Percentiles rank a stretch among this genome's conserved stretches.
Evolutionary conservation across 169 alveolate genomes (phyloP).

Genomic region (Babesia gibsoni): DNA sequence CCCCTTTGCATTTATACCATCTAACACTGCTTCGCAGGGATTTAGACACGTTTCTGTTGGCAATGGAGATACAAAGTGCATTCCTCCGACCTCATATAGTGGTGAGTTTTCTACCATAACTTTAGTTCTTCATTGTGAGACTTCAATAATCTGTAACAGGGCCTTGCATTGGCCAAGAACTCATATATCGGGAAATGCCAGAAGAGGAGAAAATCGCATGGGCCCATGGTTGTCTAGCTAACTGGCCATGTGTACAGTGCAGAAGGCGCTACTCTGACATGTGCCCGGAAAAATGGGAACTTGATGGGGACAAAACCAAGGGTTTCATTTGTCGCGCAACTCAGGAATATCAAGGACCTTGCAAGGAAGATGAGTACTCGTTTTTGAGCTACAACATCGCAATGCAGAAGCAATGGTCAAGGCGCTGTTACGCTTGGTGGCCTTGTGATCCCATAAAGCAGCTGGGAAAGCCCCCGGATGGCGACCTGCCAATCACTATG

Average conservation of each 20-base stretch:
- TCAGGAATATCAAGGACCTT: constrained; percentile 37
- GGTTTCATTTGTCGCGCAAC: constrained; percentile 16
- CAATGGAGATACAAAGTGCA: constrained; percentile 33
- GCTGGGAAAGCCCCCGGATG: background rate
- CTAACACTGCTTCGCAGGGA: constrained; percentile 29
- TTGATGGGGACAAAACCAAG: background rate
- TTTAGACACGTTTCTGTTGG: constrained; percentile 19
- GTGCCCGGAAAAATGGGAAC: constrained; percentile 68
- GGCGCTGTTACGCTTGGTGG: constrained; percentile 62
- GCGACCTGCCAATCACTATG: constrained; percentile 22
- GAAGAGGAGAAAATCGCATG: constrained; percentile 63
- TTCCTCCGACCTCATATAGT: constrained; percentile 40
- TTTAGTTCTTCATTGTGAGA: background rate
- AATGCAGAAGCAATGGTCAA: constrained; percentile 65
- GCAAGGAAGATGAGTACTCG: constrained; percentile 36
- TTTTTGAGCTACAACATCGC: constrained; percentile 47
- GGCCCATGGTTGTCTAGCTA: constrained; percentile 68
- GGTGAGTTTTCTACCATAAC: constrained; percentile 15
- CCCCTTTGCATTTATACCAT: too few relatives aligned
- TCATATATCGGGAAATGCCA: constrained; percentile 61
- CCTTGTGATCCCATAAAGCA: constrained; percentile 28
- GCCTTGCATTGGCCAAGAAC: constrained; percentile 73
- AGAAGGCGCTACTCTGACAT: constrained; percentile 61
- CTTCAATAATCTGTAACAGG: constrained; percentile 58
- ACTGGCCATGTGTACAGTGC: constrained; percentile 76